These are phyloP conservation scores for Phytophthora agathidicida DNA, from an alignment of 352 stramenopile species.

Conservation along the genomic window DNA sequence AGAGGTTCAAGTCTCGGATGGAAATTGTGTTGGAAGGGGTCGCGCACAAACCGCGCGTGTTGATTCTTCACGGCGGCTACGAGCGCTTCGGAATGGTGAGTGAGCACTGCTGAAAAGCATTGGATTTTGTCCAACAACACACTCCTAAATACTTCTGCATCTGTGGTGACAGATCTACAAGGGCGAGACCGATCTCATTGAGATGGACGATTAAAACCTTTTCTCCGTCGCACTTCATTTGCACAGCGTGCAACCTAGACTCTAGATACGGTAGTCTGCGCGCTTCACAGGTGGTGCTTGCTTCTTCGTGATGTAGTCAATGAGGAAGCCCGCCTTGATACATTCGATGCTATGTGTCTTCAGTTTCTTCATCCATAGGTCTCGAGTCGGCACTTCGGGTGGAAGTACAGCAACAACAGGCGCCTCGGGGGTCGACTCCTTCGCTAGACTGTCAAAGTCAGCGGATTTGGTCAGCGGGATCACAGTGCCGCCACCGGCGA, in stretches of 20 bases:
- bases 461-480: constrained; percentile 63
- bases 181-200: constrained; percentile 47
- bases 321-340: constrained; percentile 81
- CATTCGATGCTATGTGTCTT: constrained; percentile 65
- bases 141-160: constrained; percentile 26
- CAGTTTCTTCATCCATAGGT: constrained; percentile 81
- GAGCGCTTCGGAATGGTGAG: constrained; percentile 68
- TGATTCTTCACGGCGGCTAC: constrained; percentile 78
- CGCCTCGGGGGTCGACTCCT: constrained; percentile 41
- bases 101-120: constrained; percentile 21
- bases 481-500: constrained; percentile 59
- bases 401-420: constrained; percentile 70
- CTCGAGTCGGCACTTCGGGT: constrained; percentile 54
- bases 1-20: constrained; percentile 75
- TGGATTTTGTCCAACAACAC: constrained; percentile 2
- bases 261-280: constrained; percentile 61
- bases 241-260: not conserved
- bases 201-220: constrained; percentile 31
- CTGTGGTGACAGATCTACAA: constrained; percentile 50
- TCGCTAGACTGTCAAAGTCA: constrained; percentile 45
- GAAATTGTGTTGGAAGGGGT: constrained; percentile 50
- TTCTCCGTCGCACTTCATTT: constrained; percentile 2
- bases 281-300: constrained; percentile 57
- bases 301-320: constrained; percentile 89
- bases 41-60: constrained; percentile 54